Percentiles rank a stretch among this genome's conserved stretches.
phyloP scores from a whole-genome alignment of 2,329 filamentous ascomycete species.

The Penicillium oxalicum region DNA sequence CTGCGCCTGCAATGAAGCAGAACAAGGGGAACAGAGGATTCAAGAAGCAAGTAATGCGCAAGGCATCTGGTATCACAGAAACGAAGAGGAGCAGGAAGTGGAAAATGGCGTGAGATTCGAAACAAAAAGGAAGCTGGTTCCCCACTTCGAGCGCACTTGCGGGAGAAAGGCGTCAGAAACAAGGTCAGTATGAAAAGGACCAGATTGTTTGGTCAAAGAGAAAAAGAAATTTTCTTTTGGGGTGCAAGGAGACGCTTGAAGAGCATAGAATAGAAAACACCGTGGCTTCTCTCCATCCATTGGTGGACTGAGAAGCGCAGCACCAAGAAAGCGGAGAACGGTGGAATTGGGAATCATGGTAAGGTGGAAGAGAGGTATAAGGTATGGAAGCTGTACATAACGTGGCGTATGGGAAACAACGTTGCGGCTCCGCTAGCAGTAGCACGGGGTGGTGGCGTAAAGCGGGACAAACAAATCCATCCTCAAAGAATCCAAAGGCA shows the following conservation, averaged over 20 bases:
- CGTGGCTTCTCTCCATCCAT: constrained; percentile 17
- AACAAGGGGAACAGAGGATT: no score
- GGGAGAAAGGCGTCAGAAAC: no score
- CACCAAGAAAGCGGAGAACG: constrained; percentile 7
- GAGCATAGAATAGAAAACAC: constrained; percentile 5
- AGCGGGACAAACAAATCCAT: constrained; percentile 8
- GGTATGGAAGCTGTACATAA: constrained; percentile 29
- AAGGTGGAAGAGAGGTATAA: constrained; percentile 1
- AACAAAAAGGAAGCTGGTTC: no score
- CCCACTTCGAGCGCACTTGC: no score
- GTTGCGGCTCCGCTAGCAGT: constrained; percentile 8
- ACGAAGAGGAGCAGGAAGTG: constrained; percentile 5
- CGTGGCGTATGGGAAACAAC: constrained; percentile 22
- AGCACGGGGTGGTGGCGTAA: neutral
- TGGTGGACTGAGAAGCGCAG: constrained; percentile 9
- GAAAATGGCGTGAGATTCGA: constrained; percentile 4
- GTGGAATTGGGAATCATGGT: neutral
- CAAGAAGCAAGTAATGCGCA: constrained; percentile 1
- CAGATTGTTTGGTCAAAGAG: no score
- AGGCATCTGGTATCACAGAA: constrained; percentile 29
- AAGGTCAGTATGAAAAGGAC: no score
- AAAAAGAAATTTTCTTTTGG: neutral
- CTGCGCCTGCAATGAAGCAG: neutral
- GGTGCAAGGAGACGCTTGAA: neutral
- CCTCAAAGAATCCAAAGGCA: constrained; percentile 18